Evolutionary conservation across 257 asterid genomes (phyloP), one percentile per base, ranked within the genome.

Genomic region (Cynanchum wilfordii): DNA sequence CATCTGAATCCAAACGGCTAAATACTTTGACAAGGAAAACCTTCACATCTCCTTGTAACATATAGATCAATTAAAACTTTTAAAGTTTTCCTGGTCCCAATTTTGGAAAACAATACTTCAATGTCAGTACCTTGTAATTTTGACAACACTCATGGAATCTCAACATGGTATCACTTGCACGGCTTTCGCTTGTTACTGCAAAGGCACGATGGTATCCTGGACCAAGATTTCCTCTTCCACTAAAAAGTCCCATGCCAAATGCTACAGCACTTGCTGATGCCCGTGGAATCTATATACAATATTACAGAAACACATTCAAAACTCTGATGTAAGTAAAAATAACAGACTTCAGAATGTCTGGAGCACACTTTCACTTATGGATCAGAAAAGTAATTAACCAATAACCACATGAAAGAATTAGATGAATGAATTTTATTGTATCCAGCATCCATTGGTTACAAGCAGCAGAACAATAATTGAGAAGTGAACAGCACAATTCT

Each of bases 251-350:
- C 94, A 95, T 89, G 66, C 96, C 99, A 84, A 95, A 95, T 76
- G 99, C 93, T 75, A 92, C 97, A 55, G 96, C 98, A 80, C 99
- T 95, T 67, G 98, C 94, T 56, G 99, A 92, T 67, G 99, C 97
- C 81, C 98, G 96, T 62, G 97, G 73, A 77, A 95, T 82, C 98
- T 95, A 78, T 58, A 77, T 12, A 10, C 45, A 58, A 17, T 70
- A 25, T 22, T 56, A 54, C 33, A 7, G 47, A 27, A 52, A 74
- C 7, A 68, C 16, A 50, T 68, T 10, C 49, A 38, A 33, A 72
- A 77, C 71, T 19, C 44, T 0, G 45, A 19, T 11, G n/a, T 36
- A 29, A 12, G 24, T 45, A 17, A 27, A 63, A 44, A 63, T 7
- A 2, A 16, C 29, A 60, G 66, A 55, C 29, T 25, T 15, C 29